These are phyloP conservation scores for Tetraselmis striata DNA, from an alignment of 139 green algal genomes.

Conservation along the genomic window DNA sequence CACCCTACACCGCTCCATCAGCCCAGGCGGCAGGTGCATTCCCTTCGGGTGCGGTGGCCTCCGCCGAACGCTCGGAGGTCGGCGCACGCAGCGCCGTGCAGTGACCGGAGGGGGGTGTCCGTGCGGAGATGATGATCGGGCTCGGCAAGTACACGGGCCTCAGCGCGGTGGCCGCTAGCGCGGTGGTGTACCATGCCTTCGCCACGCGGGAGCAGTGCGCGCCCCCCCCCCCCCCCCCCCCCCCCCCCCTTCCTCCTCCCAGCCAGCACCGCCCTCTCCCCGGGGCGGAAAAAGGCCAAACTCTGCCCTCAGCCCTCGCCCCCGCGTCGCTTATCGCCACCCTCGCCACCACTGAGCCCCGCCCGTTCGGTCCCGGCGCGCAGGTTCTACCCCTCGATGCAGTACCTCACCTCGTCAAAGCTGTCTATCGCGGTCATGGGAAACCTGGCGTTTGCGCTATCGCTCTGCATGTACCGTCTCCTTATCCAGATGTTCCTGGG, in stretches of 20 bases:
- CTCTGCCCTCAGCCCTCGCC: not conserved
- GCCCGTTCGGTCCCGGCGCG: not conserved
- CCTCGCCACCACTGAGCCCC: too few relatives aligned
- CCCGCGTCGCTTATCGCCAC: not conserved
- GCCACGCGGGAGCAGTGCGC: constrained; percentile 7
- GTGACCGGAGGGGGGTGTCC: too few relatives aligned
- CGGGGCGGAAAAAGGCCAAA: not conserved
- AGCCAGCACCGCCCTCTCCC: too few relatives aligned
- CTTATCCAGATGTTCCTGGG: constrained; percentile 38
- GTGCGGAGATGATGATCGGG: too few relatives aligned
- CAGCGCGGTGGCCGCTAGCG: constrained; percentile 34
- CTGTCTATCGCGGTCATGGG: constrained; percentile 40
- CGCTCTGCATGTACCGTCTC: constrained; percentile 9
- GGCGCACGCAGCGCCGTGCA: too few relatives aligned
- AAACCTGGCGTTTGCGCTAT: constrained; percentile 39
- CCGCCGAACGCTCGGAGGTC: too few relatives aligned
- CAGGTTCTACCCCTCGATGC: constrained; percentile 51
- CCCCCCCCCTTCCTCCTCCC: too few relatives aligned
- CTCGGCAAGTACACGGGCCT: constrained; percentile 51
- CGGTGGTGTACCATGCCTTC: constrained; percentile 57
- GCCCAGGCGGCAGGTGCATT: too few relatives aligned
- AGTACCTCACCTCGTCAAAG: constrained; percentile 54
- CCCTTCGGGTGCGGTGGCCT: too few relatives aligned
- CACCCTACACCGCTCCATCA: too few relatives aligned
- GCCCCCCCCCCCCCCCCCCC: not conserved